Evolutionary conservation across 352 stramenopile genomes (phyloP).

Genomic region (Pythium brachiatum): DNA sequence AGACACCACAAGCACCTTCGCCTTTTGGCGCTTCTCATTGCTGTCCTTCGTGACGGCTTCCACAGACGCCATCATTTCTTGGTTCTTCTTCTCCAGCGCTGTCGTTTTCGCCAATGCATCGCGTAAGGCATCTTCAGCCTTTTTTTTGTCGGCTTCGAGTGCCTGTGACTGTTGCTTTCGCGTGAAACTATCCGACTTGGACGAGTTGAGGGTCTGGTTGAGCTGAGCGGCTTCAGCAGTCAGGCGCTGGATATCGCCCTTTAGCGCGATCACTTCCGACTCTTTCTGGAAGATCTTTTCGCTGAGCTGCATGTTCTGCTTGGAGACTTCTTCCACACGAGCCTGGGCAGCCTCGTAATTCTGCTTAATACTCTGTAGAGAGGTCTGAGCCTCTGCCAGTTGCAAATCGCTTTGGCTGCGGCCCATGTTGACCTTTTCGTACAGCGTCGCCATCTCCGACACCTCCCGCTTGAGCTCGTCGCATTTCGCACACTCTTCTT

Average conservation of each 20-base stretch:
- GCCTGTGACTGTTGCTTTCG: conserved; percentile 43
- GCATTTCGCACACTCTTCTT: conserved; percentile 39
- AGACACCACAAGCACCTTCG: conserved; percentile 60
- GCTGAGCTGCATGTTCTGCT: conserved; percentile 53
- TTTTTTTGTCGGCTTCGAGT: conserved; percentile 44
- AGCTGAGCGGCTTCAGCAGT: conserved; percentile 40
- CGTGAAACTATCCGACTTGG: conserved; percentile 44
- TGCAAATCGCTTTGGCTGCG: conserved; percentile 54
- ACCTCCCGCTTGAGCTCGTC: conserved; percentile 45
- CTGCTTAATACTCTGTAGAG: conserved; percentile 45
- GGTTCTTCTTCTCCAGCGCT: conserved; percentile 54
- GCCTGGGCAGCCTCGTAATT: conserved; percentile 34
- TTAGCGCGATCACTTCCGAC: conserved; percentile 40
- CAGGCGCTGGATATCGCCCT: conserved; percentile 44
- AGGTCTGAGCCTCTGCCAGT: conserved; percentile 49
- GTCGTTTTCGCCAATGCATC: conserved; percentile 38
- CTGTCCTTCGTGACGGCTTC: conserved; percentile 53
- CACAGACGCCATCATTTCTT: conserved; percentile 41
- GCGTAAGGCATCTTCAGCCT: conserved; percentile 33
- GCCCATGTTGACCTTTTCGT: conserved; percentile 63
- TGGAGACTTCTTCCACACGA: conserved; percentile 42
- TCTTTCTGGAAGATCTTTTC: conserved; percentile 60
- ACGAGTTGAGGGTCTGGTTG: conserved; percentile 35
- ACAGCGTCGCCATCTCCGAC: conserved; percentile 44
- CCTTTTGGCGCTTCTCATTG: conserved; percentile 68